Conservation (phyloP, 129 eudicot genomes). For the Arctium minus region DNA sequence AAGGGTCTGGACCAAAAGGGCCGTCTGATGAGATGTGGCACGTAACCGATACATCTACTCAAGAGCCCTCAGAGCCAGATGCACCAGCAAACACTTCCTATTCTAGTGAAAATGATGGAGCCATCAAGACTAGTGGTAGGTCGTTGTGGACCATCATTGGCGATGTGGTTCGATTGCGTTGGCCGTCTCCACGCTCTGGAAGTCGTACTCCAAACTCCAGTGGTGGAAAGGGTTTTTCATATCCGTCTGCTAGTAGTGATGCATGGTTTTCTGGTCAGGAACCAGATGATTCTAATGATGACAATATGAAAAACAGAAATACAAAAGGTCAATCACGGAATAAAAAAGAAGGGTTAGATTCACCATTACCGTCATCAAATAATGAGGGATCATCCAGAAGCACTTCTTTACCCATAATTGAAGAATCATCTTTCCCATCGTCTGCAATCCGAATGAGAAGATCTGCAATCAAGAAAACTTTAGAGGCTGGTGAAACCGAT, state of each 20-base stretch:
- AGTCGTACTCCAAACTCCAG: constrained; percentile 47
- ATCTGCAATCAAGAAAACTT: constrained; percentile 26
- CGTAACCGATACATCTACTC: constrained; percentile 42
- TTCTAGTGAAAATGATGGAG: constrained; percentile 26
- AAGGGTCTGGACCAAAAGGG: constrained; percentile 48
- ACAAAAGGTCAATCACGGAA: constrained; percentile 24
- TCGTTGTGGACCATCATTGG: constrained; percentile 65
- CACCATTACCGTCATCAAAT: constrained; percentile 26
- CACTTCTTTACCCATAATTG: constrained; percentile 21
- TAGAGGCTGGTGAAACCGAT: constrained; percentile 22
- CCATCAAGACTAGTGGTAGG: constrained; percentile 51
- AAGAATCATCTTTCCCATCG: constrained; percentile 17
- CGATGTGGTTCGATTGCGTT: constrained; percentile 52
- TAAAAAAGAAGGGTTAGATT: constrained; percentile 18
- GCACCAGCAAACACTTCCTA: constrained; percentile 22
- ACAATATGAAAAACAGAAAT: constrained; percentile 18
- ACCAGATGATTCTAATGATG: constrained; percentile 43
- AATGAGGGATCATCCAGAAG: constrained; percentile 23
- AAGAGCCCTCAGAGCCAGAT: constrained; percentile 38
- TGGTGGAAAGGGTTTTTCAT: constrained; percentile 53
- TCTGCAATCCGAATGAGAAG: constrained; percentile 36
- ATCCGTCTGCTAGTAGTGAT: constrained; percentile 60
- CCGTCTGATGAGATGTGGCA: constrained; percentile 88
- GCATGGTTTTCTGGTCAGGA: constrained; percentile 81
- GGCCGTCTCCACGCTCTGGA: constrained; percentile 52